Percentiles rank a stretch among this genome's conserved stretches.
Evolutionary conservation across 2,329 filamentous ascomycete species (phyloP).

Genomic region (Trichoderma simmonsii): DNA sequence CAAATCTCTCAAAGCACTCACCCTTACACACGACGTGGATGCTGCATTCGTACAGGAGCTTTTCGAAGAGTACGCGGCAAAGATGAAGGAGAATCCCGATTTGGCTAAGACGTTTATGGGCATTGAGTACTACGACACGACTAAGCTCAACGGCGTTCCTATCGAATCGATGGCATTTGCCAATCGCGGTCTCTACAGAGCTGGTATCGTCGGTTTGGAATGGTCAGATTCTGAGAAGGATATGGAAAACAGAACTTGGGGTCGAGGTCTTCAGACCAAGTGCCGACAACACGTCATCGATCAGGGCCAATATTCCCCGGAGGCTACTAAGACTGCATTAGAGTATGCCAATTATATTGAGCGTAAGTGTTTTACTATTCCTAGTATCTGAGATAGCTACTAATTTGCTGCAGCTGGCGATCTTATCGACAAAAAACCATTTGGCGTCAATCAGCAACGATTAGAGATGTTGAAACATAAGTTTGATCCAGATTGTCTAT

Average conservation of each 20-base stretch:
- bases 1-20: conserved; percentile 39
- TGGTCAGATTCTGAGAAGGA: not conserved
- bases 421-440: not conserved
- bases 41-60: not conserved
- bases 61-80: conserved; percentile 28
- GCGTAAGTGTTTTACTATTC: not conserved
- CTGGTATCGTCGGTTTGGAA: not conserved
- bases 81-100: conserved; percentile 25
- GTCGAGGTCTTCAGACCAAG: not conserved
- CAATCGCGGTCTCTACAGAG: conserved; percentile 1
- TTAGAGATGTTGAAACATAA: not conserved
- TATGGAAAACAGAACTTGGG: conserved; percentile 1
- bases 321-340: not conserved
- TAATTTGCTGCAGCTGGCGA: not conserved
- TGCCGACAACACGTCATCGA: not conserved
- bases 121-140: conserved; percentile 42
- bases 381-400: not conserved
- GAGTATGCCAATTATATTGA: conserved; percentile 13
- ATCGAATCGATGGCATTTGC: conserved; percentile 31
- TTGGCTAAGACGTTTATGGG: conserved; percentile 26
- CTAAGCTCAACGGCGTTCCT: conserved; percentile 25
- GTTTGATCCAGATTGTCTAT: not conserved
- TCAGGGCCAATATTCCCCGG: not conserved
- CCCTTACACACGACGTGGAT: conserved; percentile 40
- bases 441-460: not conserved